phyloP scores from a whole-genome alignment of 2,329 filamentous ascomycete species.

The Fusarium hostae region DNA sequence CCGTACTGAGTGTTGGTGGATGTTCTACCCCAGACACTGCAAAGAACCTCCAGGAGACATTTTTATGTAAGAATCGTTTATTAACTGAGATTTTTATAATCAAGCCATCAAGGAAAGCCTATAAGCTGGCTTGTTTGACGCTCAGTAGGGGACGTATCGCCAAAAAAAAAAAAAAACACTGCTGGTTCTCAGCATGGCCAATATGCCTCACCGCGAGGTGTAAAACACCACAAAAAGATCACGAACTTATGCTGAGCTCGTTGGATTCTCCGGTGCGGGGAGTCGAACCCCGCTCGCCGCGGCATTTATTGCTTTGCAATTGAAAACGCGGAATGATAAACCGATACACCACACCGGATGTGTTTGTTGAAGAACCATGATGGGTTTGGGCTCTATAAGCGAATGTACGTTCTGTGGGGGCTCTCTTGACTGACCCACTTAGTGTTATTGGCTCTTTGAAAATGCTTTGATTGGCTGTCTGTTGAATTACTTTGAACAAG shows the following conservation, averaged over 20 bases:
- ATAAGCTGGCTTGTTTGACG: background rate
- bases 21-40: background rate
- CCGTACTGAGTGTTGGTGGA: background rate
- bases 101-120: background rate
- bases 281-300: slow-evolving; percentile 40
- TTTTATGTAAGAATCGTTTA: background rate
- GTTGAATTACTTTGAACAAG: background rate
- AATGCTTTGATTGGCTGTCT: background rate
- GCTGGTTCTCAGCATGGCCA: background rate
- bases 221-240: slow-evolving; percentile 1
- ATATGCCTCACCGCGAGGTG: background rate
- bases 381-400: rapidly evolving
- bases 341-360: slow-evolving; percentile 41
- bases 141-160: too few species aligned
- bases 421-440: background rate
- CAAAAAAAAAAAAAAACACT: background rate
- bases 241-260: background rate
- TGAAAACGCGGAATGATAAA: slow-evolving; percentile 42
- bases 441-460: background rate
- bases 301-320: background rate
- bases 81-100: rapidly evolving
- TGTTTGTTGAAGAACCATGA: background rate
- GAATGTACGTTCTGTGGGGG: background rate
- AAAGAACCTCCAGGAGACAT: background rate
- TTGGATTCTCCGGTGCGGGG: slow-evolving; percentile 28